Conservation (phyloP, 2,329 filamentous ascomycete genomes). For the Diplodia mutila region DNA sequence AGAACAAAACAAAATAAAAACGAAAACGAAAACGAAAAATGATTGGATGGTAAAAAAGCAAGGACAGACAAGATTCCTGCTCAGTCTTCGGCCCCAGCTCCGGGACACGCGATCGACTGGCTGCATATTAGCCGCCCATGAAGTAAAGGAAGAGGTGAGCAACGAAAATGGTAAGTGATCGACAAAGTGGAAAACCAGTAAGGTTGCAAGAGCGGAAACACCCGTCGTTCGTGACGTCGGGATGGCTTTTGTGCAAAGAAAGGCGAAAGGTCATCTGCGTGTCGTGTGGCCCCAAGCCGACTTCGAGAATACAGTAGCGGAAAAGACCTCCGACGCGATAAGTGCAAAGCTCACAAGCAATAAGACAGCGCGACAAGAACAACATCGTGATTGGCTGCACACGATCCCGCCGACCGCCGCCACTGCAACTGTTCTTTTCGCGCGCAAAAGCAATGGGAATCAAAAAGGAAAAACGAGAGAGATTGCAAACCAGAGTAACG, state of each 20-base stretch:
- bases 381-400: background rate
- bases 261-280: background rate
- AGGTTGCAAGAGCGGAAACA: constrained; percentile 6
- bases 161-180: background rate
- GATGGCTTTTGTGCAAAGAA: background rate
- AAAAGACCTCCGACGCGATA: constrained; percentile 13
- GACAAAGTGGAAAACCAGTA: background rate
- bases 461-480: background rate
- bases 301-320: background rate
- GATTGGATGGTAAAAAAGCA: background rate
- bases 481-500: background rate
- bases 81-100: background rate
- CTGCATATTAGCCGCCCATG: constrained; percentile 11
- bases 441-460: constrained; percentile 11
- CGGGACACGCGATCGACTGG: constrained; percentile 3
- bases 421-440: background rate
- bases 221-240: constrained; percentile 18
- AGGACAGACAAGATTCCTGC: background rate
- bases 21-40: background rate
- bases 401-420: background rate
- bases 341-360: background rate
- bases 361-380: background rate
- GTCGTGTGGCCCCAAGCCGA: background rate
- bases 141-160: background rate
- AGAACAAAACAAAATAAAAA: background rate